Evolutionary conservation across 225 moss, liverwort and hornwort genomes (phyloP).

Genomic region (Ulota crispa): DNA sequence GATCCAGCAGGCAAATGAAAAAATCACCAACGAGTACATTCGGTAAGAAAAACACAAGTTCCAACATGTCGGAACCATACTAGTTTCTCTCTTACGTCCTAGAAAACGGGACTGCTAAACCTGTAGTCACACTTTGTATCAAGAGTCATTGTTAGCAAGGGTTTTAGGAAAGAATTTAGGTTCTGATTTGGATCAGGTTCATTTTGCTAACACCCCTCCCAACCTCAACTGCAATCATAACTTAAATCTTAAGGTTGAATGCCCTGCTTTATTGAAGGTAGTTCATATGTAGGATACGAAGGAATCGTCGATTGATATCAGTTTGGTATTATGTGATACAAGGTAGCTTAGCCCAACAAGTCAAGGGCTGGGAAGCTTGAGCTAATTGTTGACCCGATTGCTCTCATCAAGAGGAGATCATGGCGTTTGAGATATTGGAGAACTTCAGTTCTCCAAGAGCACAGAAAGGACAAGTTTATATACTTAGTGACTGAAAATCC

Average conservation of each 20-base stretch:
- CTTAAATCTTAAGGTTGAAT: too few species aligned
- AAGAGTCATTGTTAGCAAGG: too few species aligned
- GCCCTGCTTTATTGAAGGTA: too few species aligned
- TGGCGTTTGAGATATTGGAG: not conserved
- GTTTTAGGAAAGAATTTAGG: too few species aligned
- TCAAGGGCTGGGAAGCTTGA: not conserved
- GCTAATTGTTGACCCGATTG: not conserved
- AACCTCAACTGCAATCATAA: too few species aligned
- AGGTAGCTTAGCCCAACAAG: not conserved
- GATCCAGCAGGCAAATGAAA: constrained; percentile 70
- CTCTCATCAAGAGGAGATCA: not conserved
- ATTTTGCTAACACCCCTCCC: too few species aligned
- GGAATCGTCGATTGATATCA: not conserved
- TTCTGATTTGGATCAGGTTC: too few species aligned
- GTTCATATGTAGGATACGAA: too few species aligned
- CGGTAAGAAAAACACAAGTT: constrained; percentile 30
- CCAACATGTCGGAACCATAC: not conserved
- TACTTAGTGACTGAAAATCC: not conserved
- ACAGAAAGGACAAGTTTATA: too few species aligned
- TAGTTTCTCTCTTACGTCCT: not conserved
- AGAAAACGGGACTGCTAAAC: not conserved
- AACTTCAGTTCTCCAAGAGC: not conserved
- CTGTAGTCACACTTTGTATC: not conserved
- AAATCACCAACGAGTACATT: constrained; percentile 64
- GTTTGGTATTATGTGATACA: not conserved